phyloP scores from a whole-genome alignment of 2,329 filamentous ascomycete species.

The Nigrospora oryzae region DNA sequence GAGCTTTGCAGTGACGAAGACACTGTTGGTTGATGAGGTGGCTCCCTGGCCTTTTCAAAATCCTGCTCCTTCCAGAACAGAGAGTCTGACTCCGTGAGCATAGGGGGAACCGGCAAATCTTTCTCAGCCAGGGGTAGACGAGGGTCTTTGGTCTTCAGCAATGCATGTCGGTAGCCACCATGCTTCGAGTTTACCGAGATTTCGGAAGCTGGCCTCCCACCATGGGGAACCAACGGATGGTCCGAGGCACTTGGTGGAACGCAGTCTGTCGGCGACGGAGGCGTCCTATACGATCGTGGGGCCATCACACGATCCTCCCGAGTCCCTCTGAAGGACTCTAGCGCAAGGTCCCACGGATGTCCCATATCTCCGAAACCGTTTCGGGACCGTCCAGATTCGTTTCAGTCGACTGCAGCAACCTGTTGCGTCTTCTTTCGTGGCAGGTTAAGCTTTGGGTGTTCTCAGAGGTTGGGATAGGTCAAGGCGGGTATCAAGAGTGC shows the following conservation, averaged over 20 bases:
- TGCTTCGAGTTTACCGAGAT: constrained; percentile 11
- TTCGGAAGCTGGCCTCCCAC: constrained; percentile 13
- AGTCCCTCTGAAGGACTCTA: too few relatives aligned
- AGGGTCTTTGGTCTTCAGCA: constrained; percentile 13
- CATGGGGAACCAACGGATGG: constrained; percentile 11
- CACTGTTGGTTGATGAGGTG: too few relatives aligned
- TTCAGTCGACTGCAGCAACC: too few relatives aligned
- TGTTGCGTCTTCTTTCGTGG: too few relatives aligned
- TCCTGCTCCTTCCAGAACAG: not conserved
- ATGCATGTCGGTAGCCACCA: constrained; percentile 11
- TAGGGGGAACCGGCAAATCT: constrained; percentile 15
- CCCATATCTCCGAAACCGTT: too few relatives aligned
- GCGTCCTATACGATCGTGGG: not conserved
- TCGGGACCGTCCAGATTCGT: too few relatives aligned
- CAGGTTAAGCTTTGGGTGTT: too few relatives aligned
- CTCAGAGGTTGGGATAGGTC: too few relatives aligned
- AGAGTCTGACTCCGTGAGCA: constrained; percentile 10
- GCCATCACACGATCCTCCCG: not conserved
- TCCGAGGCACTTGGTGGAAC: constrained; percentile 11
- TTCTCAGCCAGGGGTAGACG: constrained; percentile 6
- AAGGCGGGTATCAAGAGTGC: too few relatives aligned
- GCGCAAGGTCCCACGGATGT: too few relatives aligned
- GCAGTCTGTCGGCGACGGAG: not conserved
- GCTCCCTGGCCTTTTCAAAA: too few relatives aligned
- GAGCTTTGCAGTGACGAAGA: too few relatives aligned